phyloP scores from a whole-genome alignment of 2,329 filamentous ascomycete species.

The Ophiostoma australiae region DNA sequence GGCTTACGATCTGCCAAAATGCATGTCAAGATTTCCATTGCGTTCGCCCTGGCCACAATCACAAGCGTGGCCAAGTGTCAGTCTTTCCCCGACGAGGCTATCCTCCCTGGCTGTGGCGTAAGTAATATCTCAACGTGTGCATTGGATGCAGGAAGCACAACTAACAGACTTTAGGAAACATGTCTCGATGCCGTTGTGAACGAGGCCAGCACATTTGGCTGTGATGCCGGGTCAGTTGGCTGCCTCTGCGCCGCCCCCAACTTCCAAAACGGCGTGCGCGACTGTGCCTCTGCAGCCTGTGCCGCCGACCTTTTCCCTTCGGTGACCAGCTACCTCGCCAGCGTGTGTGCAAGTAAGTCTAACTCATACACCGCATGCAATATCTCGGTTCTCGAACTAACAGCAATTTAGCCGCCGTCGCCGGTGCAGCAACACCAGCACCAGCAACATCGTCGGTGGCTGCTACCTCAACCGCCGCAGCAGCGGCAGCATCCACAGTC shows the following conservation, averaged over 20 bases:
- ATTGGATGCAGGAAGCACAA: not conserved
- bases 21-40: constrained; percentile 17
- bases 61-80: constrained; percentile 19
- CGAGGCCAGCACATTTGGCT: constrained; percentile 24
- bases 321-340: constrained; percentile 26
- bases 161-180: constrained; percentile 26
- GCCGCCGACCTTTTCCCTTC: constrained; percentile 24
- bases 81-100: constrained; percentile 21
- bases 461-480: not conserved
- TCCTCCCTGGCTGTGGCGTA: constrained; percentile 28
- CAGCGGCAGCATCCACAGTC: not conserved
- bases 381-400: not conserved
- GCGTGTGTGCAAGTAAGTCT: constrained; percentile 29
- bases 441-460: constrained; percentile 17
- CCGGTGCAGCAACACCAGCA: constrained; percentile 12
- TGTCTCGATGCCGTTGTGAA: constrained; percentile 26
- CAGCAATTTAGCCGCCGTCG: not conserved
- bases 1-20: constrained; percentile 19
- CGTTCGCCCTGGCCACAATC: constrained; percentile 19
- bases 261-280: constrained; percentile 27
- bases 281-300: constrained; percentile 27
- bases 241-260: constrained; percentile 27
- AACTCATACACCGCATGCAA: too few species aligned
- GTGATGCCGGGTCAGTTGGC: constrained; percentile 19
- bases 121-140: constrained; percentile 5